Percentiles rank a stretch among this genome's conserved stretches.
phyloP scores from a whole-genome alignment of 1,139 yeast genomes.

The Blastobotrys capitulatus region DNA sequence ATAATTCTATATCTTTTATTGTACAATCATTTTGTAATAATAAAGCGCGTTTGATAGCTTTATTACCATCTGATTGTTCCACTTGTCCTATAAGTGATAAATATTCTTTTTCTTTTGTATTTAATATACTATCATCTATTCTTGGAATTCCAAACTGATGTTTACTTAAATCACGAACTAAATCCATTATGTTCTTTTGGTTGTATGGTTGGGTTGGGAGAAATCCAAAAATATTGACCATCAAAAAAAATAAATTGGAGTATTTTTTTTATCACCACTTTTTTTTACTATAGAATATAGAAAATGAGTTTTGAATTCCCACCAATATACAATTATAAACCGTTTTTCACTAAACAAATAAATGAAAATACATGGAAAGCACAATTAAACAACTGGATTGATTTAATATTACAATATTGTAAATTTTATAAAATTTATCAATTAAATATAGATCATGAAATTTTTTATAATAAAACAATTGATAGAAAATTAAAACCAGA shows the following conservation, averaged over 20 bases:
- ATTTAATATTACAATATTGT: slow-evolving; percentile 54
- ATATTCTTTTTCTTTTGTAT: slow-evolving; percentile 17
- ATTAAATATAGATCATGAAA: slow-evolving; percentile 32
- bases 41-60: background rate
- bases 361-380: slow-evolving; percentile 72
- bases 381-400: slow-evolving; percentile 59
- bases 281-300: too few species aligned
- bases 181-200: background rate
- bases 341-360: slow-evolving; percentile 85
- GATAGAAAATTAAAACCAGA: slow-evolving; percentile 52
- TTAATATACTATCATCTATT: slow-evolving; percentile 11
- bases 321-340: slow-evolving; percentile 80
- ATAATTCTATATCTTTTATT: slow-evolving; percentile 7
- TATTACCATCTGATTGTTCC: background rate
- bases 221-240: too few species aligned
- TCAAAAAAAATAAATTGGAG: too few species aligned
- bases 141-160: slow-evolving; percentile 21
- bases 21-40: background rate
- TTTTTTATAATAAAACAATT: slow-evolving; percentile 48
- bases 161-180: slow-evolving; percentile 8
- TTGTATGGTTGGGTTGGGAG: slow-evolving; percentile 1
- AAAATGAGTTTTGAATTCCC: slow-evolving; percentile 45
- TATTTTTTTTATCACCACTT: too few species aligned
- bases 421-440: slow-evolving; percentile 50
- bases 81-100: slow-evolving; percentile 5